Evolutionary conservation across 2,329 filamentous ascomycete species (phyloP).

Genomic region (Talaromyces sp.): DNA sequence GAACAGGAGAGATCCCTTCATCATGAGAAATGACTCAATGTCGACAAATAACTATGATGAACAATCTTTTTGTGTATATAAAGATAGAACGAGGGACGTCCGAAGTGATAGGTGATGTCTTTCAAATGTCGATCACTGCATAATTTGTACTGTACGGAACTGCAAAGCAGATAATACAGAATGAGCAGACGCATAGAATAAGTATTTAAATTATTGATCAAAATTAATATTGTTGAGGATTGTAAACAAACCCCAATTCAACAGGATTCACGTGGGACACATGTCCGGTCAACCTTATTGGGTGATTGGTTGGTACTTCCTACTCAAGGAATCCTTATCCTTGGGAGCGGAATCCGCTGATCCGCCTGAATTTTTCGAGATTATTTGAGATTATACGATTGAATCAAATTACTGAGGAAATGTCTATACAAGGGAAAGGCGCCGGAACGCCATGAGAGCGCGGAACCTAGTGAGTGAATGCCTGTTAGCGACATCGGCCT

Average conservation of each 20-base stretch:
- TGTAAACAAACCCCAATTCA: background rate
- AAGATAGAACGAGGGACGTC: background rate
- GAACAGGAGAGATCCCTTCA: constrained; percentile 1
- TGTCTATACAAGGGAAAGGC: background rate
- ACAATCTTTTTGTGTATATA: background rate
- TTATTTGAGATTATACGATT: too few species aligned
- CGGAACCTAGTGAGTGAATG: too few species aligned
- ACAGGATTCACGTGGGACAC: background rate
- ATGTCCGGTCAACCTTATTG: too few species aligned
- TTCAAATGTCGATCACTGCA: background rate
- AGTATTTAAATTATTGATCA: background rate
- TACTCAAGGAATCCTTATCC: too few species aligned
- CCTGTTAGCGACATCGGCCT: too few species aligned
- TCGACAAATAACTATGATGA: background rate
- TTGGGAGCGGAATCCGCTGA: too few species aligned
- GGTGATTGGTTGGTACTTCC: too few species aligned
- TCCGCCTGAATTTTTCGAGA: too few species aligned
- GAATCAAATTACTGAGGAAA: background rate
- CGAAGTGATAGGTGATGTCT: background rate
- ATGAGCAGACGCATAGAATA: too few species aligned
- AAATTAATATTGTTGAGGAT: too few species aligned
- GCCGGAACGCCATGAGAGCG: too few species aligned
- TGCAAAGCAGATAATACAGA: background rate
- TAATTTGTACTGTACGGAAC: too few species aligned
- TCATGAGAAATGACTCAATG: background rate